Base-by-base conservation (phyloP, 2,329 filamentous ascomycete genomes). In the Claviceps pazoutovae region DNA sequence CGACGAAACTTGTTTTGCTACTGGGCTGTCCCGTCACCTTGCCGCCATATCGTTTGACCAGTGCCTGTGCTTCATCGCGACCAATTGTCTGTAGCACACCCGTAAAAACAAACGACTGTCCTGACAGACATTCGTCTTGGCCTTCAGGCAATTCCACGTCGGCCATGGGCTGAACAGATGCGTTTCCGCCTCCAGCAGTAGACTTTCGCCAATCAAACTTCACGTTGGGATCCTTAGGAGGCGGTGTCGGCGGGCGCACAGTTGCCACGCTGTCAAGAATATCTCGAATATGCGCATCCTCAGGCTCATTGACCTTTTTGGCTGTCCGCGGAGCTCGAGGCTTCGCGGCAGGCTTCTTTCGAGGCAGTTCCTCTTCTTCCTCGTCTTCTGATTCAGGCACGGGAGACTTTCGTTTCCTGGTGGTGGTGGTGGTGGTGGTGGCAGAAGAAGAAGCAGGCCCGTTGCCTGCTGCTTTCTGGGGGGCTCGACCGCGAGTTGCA, bases 51-150 rank as follows among this genome's bases (percentile, higher is more conserved):
- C 84, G 82, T 66, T 98, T 98, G 52, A 97, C 88, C 17, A 98
- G 73, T 44, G 79, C 82, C 57, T 90, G 84, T 1, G 81, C 91
- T 60, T 95, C 89, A 5, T 95, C 89, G 55, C 93, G 82, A 45
- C 86, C 83, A 52, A 97, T 78, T 0, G 79, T 83, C 55, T 86
- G 79, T 41, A 97, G 73, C 23, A 96, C 76, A 23, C 93, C 93
- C 0, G 94, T 98, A 61, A 98, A 98, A 30, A 98, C 93, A 62
- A 98, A 98, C 0, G 82, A 86, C 51, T 97, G 74, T 0, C 94
- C 93, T 51, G 83, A 83, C 52, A 98, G 77, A 63, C 93, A 98
- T 59, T 96, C 94, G 11, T 93, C 87, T 50, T 83, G 82, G 7
- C 93, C 93, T 19, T 80, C 77, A 0, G 93, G 93, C 48, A 96